Evolutionary conservation across 192 early-diverging fungal species (phyloP).

Genomic region (Radiomyces spectabilis): DNA sequence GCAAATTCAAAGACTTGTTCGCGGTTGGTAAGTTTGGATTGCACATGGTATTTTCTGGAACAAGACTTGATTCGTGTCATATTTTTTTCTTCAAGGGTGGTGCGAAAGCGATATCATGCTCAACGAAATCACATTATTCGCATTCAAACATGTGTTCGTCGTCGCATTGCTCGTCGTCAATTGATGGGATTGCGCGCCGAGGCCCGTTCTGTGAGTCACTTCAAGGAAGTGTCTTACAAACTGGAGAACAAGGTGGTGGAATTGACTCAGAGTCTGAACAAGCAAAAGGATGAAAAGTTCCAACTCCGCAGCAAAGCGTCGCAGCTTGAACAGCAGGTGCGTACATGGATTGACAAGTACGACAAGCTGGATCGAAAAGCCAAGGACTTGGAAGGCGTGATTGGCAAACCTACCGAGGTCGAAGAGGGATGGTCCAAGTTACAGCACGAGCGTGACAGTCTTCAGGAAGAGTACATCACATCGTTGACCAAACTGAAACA

Average conservation of each 20-base stretch:
- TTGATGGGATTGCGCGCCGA: constrained; percentile 72
- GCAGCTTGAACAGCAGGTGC: constrained; percentile 48
- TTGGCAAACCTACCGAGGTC: constrained; percentile 40
- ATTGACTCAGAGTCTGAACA: constrained; percentile 72
- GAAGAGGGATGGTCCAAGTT: constrained; percentile 40
- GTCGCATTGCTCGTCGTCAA: constrained; percentile 61
- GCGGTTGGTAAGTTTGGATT: constrained; percentile 57
- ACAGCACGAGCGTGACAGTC: constrained; percentile 46
- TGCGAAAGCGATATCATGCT: constrained; percentile 51
- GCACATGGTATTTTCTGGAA: too few species aligned
- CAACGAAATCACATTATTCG: constrained; percentile 55
- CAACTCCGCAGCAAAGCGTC: constrained; percentile 32
- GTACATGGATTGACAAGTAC: constrained; percentile 66
- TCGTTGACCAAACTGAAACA: constrained; percentile 45
- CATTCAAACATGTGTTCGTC: constrained; percentile 79
- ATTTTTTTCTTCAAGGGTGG: constrained; percentile 19
- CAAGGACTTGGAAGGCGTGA: constrained; percentile 48
- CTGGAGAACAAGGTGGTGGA: constrained; percentile 95
- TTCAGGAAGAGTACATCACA: constrained; percentile 52
- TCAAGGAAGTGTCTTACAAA: constrained; percentile 90
- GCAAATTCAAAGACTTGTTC: constrained; percentile 66
- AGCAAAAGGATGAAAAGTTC: constrained; percentile 64
- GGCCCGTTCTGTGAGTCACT: constrained; percentile 81
- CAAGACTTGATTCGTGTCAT: too few species aligned
- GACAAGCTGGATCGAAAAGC: constrained; percentile 51